A percentile compares a stretch with the other conserved stretches of the same genome.
These are phyloP conservation scores for Malus fusca DNA, from an alignment of 306 rosid species.

Conservation along the genomic window DNA sequence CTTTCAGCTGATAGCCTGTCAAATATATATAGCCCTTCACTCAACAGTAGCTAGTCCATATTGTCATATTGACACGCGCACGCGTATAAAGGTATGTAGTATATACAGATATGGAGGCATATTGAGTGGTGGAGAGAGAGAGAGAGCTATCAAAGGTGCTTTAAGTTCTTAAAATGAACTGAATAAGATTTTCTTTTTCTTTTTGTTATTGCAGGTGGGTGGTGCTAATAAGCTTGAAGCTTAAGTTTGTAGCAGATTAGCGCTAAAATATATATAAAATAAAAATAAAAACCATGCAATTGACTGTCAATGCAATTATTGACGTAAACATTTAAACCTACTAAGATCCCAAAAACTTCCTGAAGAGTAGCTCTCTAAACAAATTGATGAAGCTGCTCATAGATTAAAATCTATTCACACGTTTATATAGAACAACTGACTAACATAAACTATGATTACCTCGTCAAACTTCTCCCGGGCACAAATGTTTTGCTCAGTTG, in stretches of 20 bases:
- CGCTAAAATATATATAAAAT: neutral
- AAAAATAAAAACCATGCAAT: neutral
- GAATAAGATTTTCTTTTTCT: neutral
- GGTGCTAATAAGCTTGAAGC: neutral
- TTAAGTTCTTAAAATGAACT: no score
- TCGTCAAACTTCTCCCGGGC: conserved; percentile 59
- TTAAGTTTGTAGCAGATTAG: neutral
- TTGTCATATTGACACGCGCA: neutral
- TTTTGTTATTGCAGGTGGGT: neutral
- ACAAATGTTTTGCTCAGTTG: conserved; percentile 59
- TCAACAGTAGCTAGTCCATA: neutral
- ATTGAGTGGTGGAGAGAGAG: neutral
- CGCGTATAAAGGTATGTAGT: neutral
- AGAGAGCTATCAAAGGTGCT: no score
- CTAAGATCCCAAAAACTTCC: neutral
- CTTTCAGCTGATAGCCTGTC: neutral
- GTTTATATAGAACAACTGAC: conserved; percentile 1
- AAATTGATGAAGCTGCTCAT: neutral
- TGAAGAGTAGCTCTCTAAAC: neutral
- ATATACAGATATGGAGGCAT: neutral
- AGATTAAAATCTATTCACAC: neutral
- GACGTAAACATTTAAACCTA: neutral
- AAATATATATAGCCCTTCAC: no score
- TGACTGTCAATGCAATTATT: neutral
- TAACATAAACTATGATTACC: conserved; percentile 37